Conservation (phyloP, 257 asterid species). For the Przewalskia tangutica region DNA sequence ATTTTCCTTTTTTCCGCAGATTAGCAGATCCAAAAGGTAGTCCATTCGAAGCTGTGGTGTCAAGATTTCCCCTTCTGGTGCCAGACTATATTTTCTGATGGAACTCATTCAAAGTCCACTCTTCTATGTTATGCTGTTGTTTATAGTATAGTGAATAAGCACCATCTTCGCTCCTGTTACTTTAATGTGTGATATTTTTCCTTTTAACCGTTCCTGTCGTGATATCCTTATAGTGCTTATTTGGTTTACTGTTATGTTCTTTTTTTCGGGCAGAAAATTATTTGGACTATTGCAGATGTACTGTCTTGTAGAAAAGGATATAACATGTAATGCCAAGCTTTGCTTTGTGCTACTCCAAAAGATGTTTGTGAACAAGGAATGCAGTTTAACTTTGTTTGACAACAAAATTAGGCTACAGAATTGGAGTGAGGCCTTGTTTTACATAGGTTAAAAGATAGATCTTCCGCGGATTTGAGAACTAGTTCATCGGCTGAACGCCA, state of each 20-base stretch:
- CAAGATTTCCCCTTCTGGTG: conserved; percentile 50
- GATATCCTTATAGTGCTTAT: background rate
- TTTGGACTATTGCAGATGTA: background rate
- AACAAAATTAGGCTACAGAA: too few species aligned
- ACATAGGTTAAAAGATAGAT: too few species aligned
- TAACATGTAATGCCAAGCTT: background rate
- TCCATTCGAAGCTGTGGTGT: conserved; percentile 53
- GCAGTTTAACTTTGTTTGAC: background rate
- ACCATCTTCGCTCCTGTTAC: background rate
- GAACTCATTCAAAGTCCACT: background rate
- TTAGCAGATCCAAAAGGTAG: conserved; percentile 51
- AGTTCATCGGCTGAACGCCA: too few species aligned
- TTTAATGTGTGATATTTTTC: background rate
- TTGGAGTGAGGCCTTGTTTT: too few species aligned
- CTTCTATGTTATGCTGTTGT: background rate
- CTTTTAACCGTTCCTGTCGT: background rate
- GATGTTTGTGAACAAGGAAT: background rate
- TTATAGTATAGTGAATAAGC: background rate
- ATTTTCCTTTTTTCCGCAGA: conserved; percentile 24
- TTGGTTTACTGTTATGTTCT: background rate
- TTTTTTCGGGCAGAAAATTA: background rate
- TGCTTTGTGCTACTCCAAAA: background rate
- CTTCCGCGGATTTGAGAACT: too few species aligned
- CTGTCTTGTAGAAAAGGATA: too few species aligned
- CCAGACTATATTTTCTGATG: conserved; percentile 74